These are phyloP conservation scores for Odonthalia washingtoniensis DNA, from an alignment of 31 red algal genomes.

Conservation along the genomic window DNA sequence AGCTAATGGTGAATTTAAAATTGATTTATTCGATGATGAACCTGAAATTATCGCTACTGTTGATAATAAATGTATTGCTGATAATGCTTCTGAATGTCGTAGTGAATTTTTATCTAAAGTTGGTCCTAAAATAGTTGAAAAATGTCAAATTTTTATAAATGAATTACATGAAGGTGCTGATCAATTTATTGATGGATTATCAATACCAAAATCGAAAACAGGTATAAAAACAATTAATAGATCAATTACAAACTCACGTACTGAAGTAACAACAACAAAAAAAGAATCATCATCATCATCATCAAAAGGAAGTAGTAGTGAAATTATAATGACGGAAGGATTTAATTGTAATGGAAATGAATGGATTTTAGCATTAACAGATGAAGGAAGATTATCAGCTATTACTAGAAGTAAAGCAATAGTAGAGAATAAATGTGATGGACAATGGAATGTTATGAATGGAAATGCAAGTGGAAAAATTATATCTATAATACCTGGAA, in stretches of 20 bases:
- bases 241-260: not conserved
- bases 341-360: slow-evolving; percentile 61
- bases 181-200: slow-evolving; percentile 46
- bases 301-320: not conserved
- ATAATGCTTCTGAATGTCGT: slow-evolving; percentile 22
- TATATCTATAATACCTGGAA: slow-evolving; percentile 13
- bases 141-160: slow-evolving; percentile 62
- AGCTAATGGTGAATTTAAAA: slow-evolving; percentile 60
- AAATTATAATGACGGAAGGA: slow-evolving; percentile 47
- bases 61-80: slow-evolving; percentile 57
- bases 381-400: slow-evolving; percentile 57
- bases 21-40: slow-evolving; percentile 85
- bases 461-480: slow-evolving; percentile 41
- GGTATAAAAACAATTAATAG: slow-evolving; percentile 3
- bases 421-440: slow-evolving; percentile 50
- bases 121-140: slow-evolving; percentile 34
- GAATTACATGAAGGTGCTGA: slow-evolving; percentile 75
- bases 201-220: slow-evolving; percentile 17
- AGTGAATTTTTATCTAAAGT: slow-evolving; percentile 30
- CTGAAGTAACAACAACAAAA: not conserved
- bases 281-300: not conserved
- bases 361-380: slow-evolving; percentile 71
- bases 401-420: slow-evolving; percentile 52
- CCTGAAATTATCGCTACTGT: slow-evolving; percentile 52
- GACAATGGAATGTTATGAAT: slow-evolving; percentile 37